Evolutionary conservation across 192 early-diverging fungal species (phyloP).

Genomic region (Phlyctochytrium arcticum): DNA sequence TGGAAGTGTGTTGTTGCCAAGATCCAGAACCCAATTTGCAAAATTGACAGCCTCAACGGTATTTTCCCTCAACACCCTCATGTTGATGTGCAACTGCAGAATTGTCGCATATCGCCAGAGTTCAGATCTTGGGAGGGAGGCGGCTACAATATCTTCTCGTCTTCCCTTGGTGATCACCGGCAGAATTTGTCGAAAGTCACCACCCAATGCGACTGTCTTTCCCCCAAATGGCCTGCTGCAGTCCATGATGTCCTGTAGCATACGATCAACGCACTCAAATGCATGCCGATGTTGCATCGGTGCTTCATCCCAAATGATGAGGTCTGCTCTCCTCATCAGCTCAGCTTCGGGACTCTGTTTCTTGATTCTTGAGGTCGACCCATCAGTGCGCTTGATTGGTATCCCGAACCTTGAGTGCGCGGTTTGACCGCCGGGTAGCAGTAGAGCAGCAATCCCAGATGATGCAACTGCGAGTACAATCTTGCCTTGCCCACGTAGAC

Average conservation of each 20-base stretch:
- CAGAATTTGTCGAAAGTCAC: background rate
- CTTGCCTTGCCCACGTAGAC: background rate
- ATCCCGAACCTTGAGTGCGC: background rate
- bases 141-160: background rate
- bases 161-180: background rate
- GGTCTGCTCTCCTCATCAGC: too few relatives aligned
- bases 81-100: background rate
- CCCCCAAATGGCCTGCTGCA: too few relatives aligned
- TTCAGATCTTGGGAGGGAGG: background rate
- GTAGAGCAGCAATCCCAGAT: too few relatives aligned
- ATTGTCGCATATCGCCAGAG: background rate
- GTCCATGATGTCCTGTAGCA: too few relatives aligned
- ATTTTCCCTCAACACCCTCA: background rate
- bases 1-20: background rate
- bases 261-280: too few relatives aligned
- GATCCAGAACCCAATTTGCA: background rate
- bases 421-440: background rate
- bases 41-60: background rate
- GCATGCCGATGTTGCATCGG: too few relatives aligned
- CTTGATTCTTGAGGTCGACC: too few relatives aligned
- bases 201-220: too few relatives aligned
- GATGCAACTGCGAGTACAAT: slow-evolving; percentile 4
- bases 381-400: background rate
- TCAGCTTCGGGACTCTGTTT: too few relatives aligned
- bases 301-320: too few relatives aligned